A percentile compares a stretch with the other conserved stretches of the same genome.
phyloP scores from a whole-genome alignment of 2,329 filamentous ascomycete genomes.

The Lecanoromycetidae sp. region DNA sequence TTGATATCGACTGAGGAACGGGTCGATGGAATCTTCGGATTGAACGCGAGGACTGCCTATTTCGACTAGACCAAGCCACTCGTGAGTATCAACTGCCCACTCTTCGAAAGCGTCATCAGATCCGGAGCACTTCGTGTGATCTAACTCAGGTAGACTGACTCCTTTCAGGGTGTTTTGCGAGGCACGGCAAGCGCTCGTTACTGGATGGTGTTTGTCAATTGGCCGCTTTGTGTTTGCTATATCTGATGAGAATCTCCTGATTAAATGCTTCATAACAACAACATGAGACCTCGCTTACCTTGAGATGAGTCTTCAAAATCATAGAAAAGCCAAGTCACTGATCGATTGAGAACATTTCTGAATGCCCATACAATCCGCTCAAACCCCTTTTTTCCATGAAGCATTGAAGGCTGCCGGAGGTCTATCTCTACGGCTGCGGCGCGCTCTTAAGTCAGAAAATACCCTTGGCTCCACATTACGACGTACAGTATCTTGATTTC shows the following conservation, averaged over 20 bases:
- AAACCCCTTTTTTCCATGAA: slow-evolving; percentile 72
- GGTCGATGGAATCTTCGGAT: slow-evolving; percentile 29
- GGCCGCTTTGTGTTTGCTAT: background rate
- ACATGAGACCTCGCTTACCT: slow-evolving; percentile 19
- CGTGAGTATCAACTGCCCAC: slow-evolving; percentile 42
- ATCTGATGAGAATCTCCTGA: background rate
- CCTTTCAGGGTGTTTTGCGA: background rate
- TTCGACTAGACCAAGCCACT: slow-evolving; percentile 51
- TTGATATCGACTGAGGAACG: slow-evolving; percentile 33
- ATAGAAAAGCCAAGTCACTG: slow-evolving; percentile 66
- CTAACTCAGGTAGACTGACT: slow-evolving; percentile 7
- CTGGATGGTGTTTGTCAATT: slow-evolving; percentile 13
- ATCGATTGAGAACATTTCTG: slow-evolving; percentile 58
- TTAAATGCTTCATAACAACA: background rate
- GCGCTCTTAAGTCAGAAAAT: background rate
- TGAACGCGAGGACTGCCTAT: slow-evolving; percentile 30
- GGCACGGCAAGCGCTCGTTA: background rate
- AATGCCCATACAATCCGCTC: slow-evolving; percentile 66
- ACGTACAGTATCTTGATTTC: slow-evolving; percentile 61
- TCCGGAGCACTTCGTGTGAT: background rate
- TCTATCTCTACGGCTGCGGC: slow-evolving; percentile 61
- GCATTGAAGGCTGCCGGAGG: slow-evolving; percentile 61
- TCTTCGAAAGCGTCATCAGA: slow-evolving; percentile 46
- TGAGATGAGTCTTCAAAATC: slow-evolving; percentile 36
- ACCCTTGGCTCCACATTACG: background rate